Conservation (phyloP, 2,329 filamentous ascomycete genomes). For the Zasmidium citrigriseum region DNA sequence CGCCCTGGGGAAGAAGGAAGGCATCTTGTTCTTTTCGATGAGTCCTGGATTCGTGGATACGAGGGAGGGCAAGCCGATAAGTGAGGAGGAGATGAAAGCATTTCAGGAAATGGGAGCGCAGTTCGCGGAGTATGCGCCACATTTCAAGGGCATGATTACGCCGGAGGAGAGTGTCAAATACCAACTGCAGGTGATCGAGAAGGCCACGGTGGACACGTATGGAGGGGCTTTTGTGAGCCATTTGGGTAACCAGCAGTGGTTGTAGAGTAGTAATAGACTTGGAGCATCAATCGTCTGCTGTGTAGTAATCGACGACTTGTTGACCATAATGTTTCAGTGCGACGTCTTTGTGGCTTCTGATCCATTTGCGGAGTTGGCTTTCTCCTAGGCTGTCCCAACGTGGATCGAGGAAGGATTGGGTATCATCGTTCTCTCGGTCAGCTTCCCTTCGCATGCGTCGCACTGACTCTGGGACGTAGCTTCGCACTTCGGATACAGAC, state of each 20-base stretch:
- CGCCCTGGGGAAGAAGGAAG: slow-evolving; percentile 25
- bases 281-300: slow-evolving; percentile 5
- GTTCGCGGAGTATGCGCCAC: slow-evolving; percentile 36
- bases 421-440: slow-evolving; percentile 13
- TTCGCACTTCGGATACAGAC: slow-evolving; percentile 45
- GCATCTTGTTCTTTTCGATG: slow-evolving; percentile 30
- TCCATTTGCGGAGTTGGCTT: slow-evolving; percentile 39
- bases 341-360: slow-evolving; percentile 38
- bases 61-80: slow-evolving; percentile 19
- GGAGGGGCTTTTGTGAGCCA: slow-evolving; percentile 59
- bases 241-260: slow-evolving; percentile 47
- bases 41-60: slow-evolving; percentile 33
- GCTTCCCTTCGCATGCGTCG: slow-evolving; percentile 19
- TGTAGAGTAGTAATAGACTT: slow-evolving; percentile 10
- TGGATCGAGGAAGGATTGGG: slow-evolving; percentile 31
- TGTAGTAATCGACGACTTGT: slow-evolving; percentile 30
- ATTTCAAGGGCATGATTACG: slow-evolving; percentile 31
- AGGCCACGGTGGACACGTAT: slow-evolving; percentile 45
- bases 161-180: slow-evolving; percentile 31
- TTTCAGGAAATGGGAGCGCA: slow-evolving; percentile 34
- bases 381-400: slow-evolving; percentile 40
- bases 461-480: slow-evolving; percentile 31
- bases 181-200: slow-evolving; percentile 36
- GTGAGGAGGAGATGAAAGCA: slow-evolving; percentile 26
- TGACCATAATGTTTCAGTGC: slow-evolving; percentile 40